Conservation (phyloP, 2,329 filamentous ascomycete genomes). For the Ophiostoma tasmaniense region DNA sequence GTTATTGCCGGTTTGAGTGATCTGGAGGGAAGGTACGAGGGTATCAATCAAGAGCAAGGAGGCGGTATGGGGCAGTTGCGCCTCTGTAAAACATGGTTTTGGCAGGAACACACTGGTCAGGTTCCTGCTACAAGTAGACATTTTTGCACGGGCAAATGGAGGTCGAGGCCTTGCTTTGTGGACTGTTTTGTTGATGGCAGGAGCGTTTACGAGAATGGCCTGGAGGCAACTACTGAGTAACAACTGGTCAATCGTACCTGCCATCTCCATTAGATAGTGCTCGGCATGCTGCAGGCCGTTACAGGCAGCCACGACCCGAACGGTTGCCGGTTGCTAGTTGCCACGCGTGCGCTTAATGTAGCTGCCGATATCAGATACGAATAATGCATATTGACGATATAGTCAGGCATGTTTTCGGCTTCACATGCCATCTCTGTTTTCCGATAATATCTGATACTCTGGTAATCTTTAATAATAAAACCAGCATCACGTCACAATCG, state of each 20-base stretch:
- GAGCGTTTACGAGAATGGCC: too few species aligned
- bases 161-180: conserved; percentile 9
- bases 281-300: background rate
- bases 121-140: background rate
- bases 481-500: too few species aligned
- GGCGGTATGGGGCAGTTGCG: background rate
- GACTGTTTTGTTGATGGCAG: conserved; percentile 5
- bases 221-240: too few species aligned
- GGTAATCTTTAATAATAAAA: too few species aligned
- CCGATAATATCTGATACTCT: too few species aligned
- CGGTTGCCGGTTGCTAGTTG: too few species aligned
- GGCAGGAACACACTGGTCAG: background rate
- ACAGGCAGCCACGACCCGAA: background rate
- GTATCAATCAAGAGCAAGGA: background rate
- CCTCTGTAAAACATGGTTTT: background rate
- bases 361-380: background rate
- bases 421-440: background rate
- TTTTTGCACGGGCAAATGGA: conserved; percentile 6
- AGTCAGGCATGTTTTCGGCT: background rate
- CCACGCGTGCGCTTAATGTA: background rate
- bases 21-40: conserved; percentile 6
- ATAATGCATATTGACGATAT: background rate
- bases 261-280: background rate
- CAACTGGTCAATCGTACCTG: too few species aligned
- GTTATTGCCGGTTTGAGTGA: background rate